Base-by-base conservation (phyloP, 2,329 filamentous ascomycete genomes). In the Penicillium sp. region DNA sequence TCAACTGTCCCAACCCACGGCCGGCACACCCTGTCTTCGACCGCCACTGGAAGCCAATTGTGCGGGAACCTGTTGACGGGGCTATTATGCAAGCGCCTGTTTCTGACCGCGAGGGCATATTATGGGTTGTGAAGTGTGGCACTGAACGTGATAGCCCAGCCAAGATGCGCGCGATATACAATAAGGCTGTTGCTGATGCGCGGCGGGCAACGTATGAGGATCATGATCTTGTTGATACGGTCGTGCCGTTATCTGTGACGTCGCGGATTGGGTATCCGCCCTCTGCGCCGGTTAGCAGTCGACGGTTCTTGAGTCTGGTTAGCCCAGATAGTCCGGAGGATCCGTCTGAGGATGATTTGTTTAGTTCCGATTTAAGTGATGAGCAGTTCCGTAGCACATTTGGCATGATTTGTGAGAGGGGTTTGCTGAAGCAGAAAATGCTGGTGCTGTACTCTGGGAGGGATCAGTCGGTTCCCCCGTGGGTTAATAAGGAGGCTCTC, bases 291-390 rank as follows among this genome's bases (percentile, higher is more conserved):
- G 73, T 86, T 5, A 79, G 75, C 6, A 83, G 85, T 13, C 75
- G 75, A 31, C 70, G 86, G 25, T 86, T 83, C 68, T 65, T 86
- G 18, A 83, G 82, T 45, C 72, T 88, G 9, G 75, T 80, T 0
- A 76, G 73, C 46, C 75, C 76, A 1, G 70, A 71, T 42, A 80
- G 78, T 10, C 82, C 82, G 1, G 75, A 78, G 41, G 73, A 79
- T 50, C 78, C 84, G 3, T 89, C 86, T 4, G 88, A 90, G 55
- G 91, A 96, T 67, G 91, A 96, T 68, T 90, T 88, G 67, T 96
- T 95, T 75, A 91, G 88, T 10, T 86, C 84, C 3, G 88, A 93
- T 66, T 74, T 94, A 8, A 71, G 77, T 0, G 80, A 83, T 41
- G 78, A 81, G 23, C 76, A 78, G n/a, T 75, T 91, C 4, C 68